Base-by-base conservation (phyloP, 2,329 filamentous ascomycete genomes). In the Aspergillus texensis region DNA sequence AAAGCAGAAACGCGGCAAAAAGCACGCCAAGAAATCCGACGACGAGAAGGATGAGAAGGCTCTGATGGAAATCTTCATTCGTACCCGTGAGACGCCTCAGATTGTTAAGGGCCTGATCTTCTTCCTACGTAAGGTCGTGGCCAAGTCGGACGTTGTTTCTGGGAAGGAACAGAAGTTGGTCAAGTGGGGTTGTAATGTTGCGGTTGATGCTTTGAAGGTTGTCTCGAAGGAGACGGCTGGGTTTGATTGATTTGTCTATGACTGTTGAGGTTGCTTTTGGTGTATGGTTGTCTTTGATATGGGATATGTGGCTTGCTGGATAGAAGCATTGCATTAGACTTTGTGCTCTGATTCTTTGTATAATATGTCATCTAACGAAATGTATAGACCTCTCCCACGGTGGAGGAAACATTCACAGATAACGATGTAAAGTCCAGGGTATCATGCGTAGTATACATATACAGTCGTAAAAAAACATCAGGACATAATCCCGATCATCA, bases 41-140 rank as follows among this genome's bases (percentile, higher is more conserved):
- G 68, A 65, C 16, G 71, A 71, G 56, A 62, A 58, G 64, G 84
- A 88, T 65, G 85, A 89, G 62, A 82, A 83, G 60, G 81, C 82
- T 1, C 79, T 96, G 32, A 81, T 86, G 66, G 88, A 88, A 56
- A 80, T 93, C 1, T 92, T 97, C 74, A 79, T 85, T 21, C 85
- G 86, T 12, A 85, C 87, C 0, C 85, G 86, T 62, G 86, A 88
- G 39, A 83, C 87, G 2, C 87, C 89, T 0, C 86, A 89, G 62
- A 85, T 97, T 65, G 87, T 89, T 6, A 87, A 87, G 61, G 91
- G 92, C 0, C 73, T 97, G 67, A 88, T 91, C 65, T 96, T 90
- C 77, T 95, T 97, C 73, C 73, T 98, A 58, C 87, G 88, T 72
- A 93, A 91, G 75, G 86, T 90, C 52, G 84, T 97, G 19, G 82